phyloP scores from a whole-genome alignment of 176 grass and related monocot species.

The Avena eriantha region DNA sequence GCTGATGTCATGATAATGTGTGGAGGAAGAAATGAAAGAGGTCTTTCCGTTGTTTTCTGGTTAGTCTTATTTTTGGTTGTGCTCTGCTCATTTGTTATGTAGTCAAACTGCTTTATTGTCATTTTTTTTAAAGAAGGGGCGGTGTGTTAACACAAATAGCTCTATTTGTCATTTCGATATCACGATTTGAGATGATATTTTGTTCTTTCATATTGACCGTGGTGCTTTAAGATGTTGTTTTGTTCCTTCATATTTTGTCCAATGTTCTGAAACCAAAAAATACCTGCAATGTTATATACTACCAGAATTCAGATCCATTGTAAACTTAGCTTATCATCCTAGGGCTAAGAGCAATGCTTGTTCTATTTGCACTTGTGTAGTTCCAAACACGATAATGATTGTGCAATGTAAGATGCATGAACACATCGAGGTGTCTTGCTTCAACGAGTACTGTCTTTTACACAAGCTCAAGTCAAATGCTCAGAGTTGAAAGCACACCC shows the following conservation, averaged over 20 bases:
- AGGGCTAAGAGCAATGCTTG: not conserved
- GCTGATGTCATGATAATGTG: not conserved
- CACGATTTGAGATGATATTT: not conserved
- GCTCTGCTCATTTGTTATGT: not conserved
- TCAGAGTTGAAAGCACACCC: not conserved
- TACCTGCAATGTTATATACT: not conserved
- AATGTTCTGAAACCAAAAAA: not conserved
- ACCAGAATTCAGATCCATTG: not conserved
- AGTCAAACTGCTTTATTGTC: not conserved
- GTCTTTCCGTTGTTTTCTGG: no score
- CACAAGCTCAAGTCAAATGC: not conserved
- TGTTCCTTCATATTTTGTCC: not conserved
- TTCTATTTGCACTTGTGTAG: not conserved
- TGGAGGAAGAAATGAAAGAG: not conserved
- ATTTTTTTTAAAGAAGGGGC: not conserved
- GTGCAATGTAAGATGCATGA: not conserved
- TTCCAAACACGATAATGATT: not conserved
- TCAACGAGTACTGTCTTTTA: not conserved
- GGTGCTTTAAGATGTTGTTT: not conserved
- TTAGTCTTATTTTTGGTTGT: no score
- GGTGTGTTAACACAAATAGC: not conserved
- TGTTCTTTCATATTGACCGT: not conserved
- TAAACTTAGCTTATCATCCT: not conserved
- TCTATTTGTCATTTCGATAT: conserved; percentile 25
- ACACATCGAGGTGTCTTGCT: not conserved